These are phyloP conservation scores for Centrapalus pauciflorus DNA, from an alignment of 129 eudicot species.

Conservation along the genomic window DNA sequence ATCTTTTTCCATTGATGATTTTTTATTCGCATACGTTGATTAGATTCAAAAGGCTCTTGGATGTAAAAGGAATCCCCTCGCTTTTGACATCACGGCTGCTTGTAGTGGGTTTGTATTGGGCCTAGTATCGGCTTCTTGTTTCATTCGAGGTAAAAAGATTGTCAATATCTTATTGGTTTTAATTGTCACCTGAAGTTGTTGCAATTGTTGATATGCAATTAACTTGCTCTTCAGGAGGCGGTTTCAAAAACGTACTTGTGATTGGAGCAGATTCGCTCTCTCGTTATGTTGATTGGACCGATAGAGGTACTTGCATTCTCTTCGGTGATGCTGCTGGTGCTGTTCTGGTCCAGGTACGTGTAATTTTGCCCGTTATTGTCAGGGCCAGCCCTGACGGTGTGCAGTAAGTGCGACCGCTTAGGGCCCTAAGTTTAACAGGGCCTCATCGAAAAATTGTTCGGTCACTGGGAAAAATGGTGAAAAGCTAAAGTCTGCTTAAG, in stretches of 20 bases:
- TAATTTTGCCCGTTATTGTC: background rate
- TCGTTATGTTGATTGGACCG: conserved; percentile 93
- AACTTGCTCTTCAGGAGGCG: conserved; percentile 51
- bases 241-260: conserved; percentile 67
- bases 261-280: conserved; percentile 89
- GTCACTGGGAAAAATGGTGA: no score
- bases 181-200: background rate
- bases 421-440: no score
- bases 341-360: conserved; percentile 68
- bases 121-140: conserved; percentile 71
- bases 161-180: background rate
- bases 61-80: conserved; percentile 69
- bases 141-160: conserved; percentile 54
- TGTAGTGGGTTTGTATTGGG: conserved; percentile 87
- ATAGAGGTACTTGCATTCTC: conserved; percentile 85
- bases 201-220: conserved; percentile 2
- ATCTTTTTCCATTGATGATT: conserved; percentile 7
- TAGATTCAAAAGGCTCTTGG: conserved; percentile 85
- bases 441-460: no score
- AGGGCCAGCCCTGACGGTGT: no score
- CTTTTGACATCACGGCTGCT: conserved; percentile 88
- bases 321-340: conserved; percentile 99
- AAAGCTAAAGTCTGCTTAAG: no score
- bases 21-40: background rate
- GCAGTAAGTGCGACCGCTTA: no score